Conservation (phyloP, 176 grass and related monocot genomes). For the Raddia distichophylla region DNA sequence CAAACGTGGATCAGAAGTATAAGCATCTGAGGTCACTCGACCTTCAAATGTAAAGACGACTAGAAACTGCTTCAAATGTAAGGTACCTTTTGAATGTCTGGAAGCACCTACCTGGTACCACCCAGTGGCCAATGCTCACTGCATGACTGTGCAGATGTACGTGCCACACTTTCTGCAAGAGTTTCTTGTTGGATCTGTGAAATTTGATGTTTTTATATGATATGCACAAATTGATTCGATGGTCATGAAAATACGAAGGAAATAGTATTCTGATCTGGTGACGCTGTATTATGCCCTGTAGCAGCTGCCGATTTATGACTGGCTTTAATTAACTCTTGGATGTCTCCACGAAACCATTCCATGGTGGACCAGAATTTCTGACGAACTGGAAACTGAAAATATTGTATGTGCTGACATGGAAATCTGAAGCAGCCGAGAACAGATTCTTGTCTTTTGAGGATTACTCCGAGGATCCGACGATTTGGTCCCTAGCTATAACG, state of each 20-base stretch:
- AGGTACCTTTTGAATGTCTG: neutral
- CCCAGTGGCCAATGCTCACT: neutral
- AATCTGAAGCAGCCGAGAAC: no score
- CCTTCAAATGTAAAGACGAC: constrained; percentile 44
- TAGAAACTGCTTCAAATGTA: neutral
- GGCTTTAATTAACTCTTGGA: neutral
- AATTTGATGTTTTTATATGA: neutral
- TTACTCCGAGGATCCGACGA: no score
- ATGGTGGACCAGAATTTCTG: no score
- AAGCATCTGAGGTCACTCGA: constrained; percentile 74
- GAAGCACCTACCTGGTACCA: neutral
- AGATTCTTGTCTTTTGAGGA: no score
- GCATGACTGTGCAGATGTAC: neutral
- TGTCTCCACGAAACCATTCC: no score
- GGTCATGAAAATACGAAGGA: neutral
- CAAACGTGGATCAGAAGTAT: constrained; percentile 80
- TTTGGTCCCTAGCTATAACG: no score
- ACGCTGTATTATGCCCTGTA: neutral
- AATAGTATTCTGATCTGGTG: neutral
- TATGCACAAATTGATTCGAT: neutral
- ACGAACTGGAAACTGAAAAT: no score
- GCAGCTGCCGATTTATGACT: neutral
- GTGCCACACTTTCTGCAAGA: neutral
- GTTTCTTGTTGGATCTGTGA: neutral
- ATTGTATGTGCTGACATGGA: no score